These are phyloP conservation scores for Neonothopanus nambi DNA, from an alignment of 1,284 basidiomycete species.

Conservation along the genomic window DNA sequence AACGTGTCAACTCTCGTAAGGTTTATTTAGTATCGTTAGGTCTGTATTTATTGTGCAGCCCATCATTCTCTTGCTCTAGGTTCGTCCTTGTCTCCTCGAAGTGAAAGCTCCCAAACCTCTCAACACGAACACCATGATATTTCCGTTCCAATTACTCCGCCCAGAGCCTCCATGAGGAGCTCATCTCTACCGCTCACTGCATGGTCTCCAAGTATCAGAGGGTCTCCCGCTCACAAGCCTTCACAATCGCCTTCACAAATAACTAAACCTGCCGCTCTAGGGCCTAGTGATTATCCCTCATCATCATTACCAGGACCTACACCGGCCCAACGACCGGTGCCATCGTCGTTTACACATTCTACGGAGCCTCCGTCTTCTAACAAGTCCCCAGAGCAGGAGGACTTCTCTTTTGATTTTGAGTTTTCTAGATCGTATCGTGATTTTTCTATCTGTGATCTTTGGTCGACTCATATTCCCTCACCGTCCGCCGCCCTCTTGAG, in stretches of 20 bases:
- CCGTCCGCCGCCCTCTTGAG: too few relatives aligned
- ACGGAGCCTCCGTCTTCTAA: background rate
- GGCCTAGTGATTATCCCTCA: too few relatives aligned
- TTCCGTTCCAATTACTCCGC: background rate
- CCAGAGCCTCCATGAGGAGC: background rate
- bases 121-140: too few relatives aligned
- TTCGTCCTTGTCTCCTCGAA: too few relatives aligned
- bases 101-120: too few relatives aligned
- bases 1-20: too few relatives aligned
- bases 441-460: too few relatives aligned
- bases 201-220: conserved; percentile 1
- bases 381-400: background rate
- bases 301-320: background rate
- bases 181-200: conserved; percentile 1
- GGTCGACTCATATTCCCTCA: too few relatives aligned
- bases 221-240: background rate
- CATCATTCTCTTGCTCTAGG: too few relatives aligned
- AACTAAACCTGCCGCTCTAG: too few relatives aligned
- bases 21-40: too few relatives aligned
- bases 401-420: conserved; percentile 1
- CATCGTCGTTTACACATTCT: background rate
- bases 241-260: background rate
- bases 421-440: background rate
- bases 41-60: too few relatives aligned
- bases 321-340: background rate